phyloP scores from a whole-genome alignment of 2,329 filamentous ascomycete species.

The Aspergillus sp. region DNA sequence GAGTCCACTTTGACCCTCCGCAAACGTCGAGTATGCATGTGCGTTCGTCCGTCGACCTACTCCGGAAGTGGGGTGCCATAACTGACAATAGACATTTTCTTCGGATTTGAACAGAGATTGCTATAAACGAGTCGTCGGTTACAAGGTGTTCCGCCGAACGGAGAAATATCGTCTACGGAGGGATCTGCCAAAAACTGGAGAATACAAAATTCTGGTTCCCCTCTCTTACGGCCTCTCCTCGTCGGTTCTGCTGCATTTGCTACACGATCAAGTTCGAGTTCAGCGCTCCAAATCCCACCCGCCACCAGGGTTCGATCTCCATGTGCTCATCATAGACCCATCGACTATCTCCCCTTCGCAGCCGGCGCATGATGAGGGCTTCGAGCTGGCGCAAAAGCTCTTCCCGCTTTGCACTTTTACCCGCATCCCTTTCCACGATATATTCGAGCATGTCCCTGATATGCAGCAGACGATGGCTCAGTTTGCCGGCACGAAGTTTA shows the following conservation, averaged over 20 bases:
- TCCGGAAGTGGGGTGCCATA: slow-evolving; percentile 1
- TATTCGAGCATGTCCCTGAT: slow-evolving; percentile 48
- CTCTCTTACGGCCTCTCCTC: slow-evolving; percentile 84
- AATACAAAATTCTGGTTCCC: slow-evolving; percentile 67
- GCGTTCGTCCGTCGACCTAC: slow-evolving; percentile 20
- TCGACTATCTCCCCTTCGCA: slow-evolving; percentile 26
- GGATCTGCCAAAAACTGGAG: slow-evolving; percentile 38
- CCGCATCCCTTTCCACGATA: slow-evolving; percentile 62
- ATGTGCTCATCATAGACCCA: slow-evolving; percentile 44
- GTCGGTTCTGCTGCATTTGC: slow-evolving; percentile 70
- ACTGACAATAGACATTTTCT: slow-evolving; percentile 7
- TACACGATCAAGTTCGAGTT: slow-evolving; percentile 67
- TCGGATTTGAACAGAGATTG: slow-evolving; percentile 57
- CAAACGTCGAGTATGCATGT: slow-evolving; percentile 61
- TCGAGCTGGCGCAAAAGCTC: slow-evolving; percentile 51
- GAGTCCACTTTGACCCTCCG: slow-evolving; percentile 56
- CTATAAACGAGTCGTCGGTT: slow-evolving; percentile 73
- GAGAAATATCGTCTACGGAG: slow-evolving; percentile 59
- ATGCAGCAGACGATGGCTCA: slow-evolving; percentile 33
- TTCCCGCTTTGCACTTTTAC: slow-evolving; percentile 69
- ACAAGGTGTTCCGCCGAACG: slow-evolving; percentile 78
- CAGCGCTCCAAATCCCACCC: slow-evolving; percentile 63
- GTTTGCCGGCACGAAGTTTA: slow-evolving; percentile 28
- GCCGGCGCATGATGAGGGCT: slow-evolving; percentile 27
- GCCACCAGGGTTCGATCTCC: slow-evolving; percentile 66